phyloP scores from a whole-genome alignment of 164 flowering plant species.

The Sedum album region DNA sequence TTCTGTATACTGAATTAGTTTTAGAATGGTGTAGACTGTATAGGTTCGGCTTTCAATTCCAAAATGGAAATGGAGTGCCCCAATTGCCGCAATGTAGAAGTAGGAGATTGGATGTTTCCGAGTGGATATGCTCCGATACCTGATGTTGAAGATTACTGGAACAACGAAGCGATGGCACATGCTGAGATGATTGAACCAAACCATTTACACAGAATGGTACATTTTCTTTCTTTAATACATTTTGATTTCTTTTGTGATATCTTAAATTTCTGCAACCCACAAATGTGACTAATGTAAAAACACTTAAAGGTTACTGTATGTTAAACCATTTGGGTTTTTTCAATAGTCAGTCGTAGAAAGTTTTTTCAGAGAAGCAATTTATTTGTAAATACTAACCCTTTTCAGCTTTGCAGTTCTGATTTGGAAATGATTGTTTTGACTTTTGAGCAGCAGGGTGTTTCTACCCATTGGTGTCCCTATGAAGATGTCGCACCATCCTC shows the following conservation, averaged over 20 bases:
- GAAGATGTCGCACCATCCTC: constrained; percentile 49
- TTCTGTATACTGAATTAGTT: background rate
- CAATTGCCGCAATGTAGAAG: constrained; percentile 84
- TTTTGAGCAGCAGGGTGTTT: constrained; percentile 46
- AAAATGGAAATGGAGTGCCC: constrained; percentile 97
- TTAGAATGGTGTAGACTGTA: constrained; percentile 51
- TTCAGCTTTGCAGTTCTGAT: background rate
- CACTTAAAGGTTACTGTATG: background rate
- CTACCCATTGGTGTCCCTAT: constrained; percentile 76
- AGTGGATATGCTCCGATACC: constrained; percentile 43
- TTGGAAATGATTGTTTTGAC: constrained; percentile 1
- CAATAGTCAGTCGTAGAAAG: background rate
- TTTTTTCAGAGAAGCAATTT: background rate
- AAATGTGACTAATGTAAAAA: too few species aligned
- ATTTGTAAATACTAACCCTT: background rate
- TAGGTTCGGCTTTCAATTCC: constrained; percentile 83
- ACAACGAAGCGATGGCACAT: constrained; percentile 75
- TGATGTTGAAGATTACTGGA: constrained; percentile 35
- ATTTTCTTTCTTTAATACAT: background rate
- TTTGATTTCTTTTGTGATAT: background rate
- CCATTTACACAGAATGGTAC: constrained; percentile 20
- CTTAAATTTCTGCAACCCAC: background rate
- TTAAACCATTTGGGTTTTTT: background rate
- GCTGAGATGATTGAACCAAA: constrained; percentile 72
- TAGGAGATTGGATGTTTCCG: constrained; percentile 85